phyloP scores from a whole-genome alignment of 176 grass and related monocot species.

The Ananas comosus region DNA sequence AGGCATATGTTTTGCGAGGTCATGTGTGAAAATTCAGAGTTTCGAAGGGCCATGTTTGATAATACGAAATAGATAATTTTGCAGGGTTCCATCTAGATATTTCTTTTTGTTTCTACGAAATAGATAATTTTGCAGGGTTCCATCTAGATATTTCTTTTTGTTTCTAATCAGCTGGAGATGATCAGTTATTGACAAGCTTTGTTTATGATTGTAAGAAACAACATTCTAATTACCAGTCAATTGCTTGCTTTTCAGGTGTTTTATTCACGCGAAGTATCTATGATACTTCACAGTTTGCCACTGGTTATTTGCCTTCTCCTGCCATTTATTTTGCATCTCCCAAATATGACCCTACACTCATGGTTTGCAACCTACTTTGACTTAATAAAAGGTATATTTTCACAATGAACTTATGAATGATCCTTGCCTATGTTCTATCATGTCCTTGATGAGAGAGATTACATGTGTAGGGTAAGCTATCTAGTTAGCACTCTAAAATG shows the following conservation, averaged over 20 bases:
- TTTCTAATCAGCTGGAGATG: background rate
- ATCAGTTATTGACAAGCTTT: background rate
- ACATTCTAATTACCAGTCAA: background rate
- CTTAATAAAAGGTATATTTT: conserved; percentile 55
- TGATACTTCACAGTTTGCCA: conserved; percentile 74
- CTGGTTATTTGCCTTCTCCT: conserved; percentile 52
- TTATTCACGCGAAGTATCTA: conserved; percentile 64
- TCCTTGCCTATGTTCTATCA: conserved; percentile 2
- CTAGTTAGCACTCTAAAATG: background rate
- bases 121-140: too few species aligned
- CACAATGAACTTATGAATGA: conserved; percentile 19
- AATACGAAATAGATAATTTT: too few species aligned
- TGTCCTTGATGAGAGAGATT: background rate
- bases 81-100: too few species aligned
- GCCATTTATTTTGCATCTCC: conserved; percentile 58
- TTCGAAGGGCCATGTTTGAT: too few species aligned
- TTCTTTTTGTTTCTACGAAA: too few species aligned
- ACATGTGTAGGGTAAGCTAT: background rate
- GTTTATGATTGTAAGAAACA: background rate
- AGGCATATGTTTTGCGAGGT: too few species aligned
- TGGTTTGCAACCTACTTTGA: conserved; percentile 42
- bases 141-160: background rate
- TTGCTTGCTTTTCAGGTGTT: conserved; percentile 54
- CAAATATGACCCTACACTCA: conserved; percentile 41
- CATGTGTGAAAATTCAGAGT: too few species aligned